These are phyloP conservation scores for Gastrolobium villosum DNA, from an alignment of 306 rosid species.

Conservation along the genomic window DNA sequence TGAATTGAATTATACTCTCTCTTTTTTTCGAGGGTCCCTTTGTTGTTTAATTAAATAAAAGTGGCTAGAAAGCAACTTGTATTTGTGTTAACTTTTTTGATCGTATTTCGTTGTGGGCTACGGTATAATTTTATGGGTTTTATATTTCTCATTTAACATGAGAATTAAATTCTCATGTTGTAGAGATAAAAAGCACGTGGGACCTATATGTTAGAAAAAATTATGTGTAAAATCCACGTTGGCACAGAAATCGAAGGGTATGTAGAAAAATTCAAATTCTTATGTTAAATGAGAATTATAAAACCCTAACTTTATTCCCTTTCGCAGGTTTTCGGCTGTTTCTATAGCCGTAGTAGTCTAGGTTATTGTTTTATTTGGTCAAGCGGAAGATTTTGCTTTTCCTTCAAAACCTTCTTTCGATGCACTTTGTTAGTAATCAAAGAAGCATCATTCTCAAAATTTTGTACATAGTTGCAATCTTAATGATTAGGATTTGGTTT, in stretches of 20 bases:
- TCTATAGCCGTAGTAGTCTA: neutral
- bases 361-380: slow-evolving; percentile 45
- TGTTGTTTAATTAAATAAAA: slow-evolving; percentile 6
- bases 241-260: too few species aligned
- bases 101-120: slow-evolving; percentile 36
- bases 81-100: slow-evolving; percentile 11
- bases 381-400: slow-evolving; percentile 52
- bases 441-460: slow-evolving; percentile 45
- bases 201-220: too few species aligned
- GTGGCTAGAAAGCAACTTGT: slow-evolving; percentile 31
- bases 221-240: too few species aligned
- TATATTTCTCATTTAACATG: too few species aligned
- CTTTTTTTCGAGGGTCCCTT: neutral
- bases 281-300: too few species aligned
- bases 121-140: neutral
- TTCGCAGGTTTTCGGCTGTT: slow-evolving; percentile 24
- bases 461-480: slow-evolving; percentile 39
- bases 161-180: too few species aligned
- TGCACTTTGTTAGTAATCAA: slow-evolving; percentile 56
- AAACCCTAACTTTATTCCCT: too few species aligned
- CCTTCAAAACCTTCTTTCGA: slow-evolving; percentile 45
- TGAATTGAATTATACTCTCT: neutral
- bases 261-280: too few species aligned
- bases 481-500: slow-evolving; percentile 51
- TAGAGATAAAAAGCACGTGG: too few species aligned